Evolutionary conservation across 2,329 filamentous ascomycete species (phyloP), one percentile per base, ranked within the genome.

Genomic region (Colletotrichum sp.): DNA sequence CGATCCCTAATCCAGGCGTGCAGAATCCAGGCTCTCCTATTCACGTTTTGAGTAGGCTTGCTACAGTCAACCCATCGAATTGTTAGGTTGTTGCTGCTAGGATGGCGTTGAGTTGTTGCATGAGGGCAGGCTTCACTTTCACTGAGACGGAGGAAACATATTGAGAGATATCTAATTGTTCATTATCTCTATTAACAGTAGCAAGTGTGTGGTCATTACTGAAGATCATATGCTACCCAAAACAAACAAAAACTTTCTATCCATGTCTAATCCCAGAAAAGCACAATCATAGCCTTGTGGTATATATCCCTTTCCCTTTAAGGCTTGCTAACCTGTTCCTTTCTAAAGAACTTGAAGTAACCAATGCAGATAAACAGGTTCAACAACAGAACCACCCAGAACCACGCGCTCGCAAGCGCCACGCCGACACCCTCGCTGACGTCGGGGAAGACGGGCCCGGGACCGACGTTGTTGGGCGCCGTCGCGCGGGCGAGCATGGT

Each of bases 401-500:
- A 93, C 86, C 88, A 90, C 15, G 86, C 84, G 71, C 87, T 87
- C 15, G 83, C 87, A 34, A 91, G 80, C 4, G 87, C 88, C 13
- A 85, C 83, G 26, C 82, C 81, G 26, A 86, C 80, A 1, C 87
- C 86, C 66, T 87, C 85, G 21, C 88, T 88, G 76, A 93, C 87
- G 81, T 93, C 90, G 0, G 92, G 92, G 77, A 92, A 93, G 26
- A 93, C 91, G 7, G 86, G 84, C 1, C 91, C 91, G 2, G 92
- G 92, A 0, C 92, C 92, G 34, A 91, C 86, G 7, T 87, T 89
- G 81, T 93, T 90, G 2, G 92, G 92, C 15, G 91, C 91, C 65
- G 88, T 89, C 4, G 90, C 91, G 66, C 92, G 83, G 2, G 91
- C 92, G 34, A 90, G 86, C 48, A 94, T 93, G 3, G 92, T 94